Evolutionary conservation across 2,329 filamentous ascomycete species (phyloP), one percentile per base, ranked within the genome.

Genomic region (Nectriaceae sp.): DNA sequence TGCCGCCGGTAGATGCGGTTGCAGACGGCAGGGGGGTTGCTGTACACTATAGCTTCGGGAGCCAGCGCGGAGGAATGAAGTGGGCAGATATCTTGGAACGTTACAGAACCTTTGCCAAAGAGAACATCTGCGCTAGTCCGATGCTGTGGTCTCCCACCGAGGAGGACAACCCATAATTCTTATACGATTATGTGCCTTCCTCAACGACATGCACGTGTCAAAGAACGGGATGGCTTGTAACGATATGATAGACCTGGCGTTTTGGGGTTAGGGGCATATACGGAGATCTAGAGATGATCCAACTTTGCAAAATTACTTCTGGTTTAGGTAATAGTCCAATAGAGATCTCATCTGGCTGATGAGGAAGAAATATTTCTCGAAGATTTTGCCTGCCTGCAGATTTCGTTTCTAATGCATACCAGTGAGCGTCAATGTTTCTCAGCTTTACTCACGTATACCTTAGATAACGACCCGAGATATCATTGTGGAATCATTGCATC

Each of bases 1-100:
- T n/a, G n/a, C 4, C 5, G 1, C 6, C 21, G 0, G 11, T 18
- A 67, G 65, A 70, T 37, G 72, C 78, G 26, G 69, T 78, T 15
- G 76, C 82, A 15, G 78, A 83, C 59, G 79, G 78, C 4, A 72
- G 75, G 46, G 75, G 77, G 2, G 61, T 83, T 8, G 79, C 75
- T 3, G 74, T 73, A 4, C 79, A 83, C 61, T 83, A 79, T 56
- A 75, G 74, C 50, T 78, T 78, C 45, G 68, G 65, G 11, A 69
- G 68, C 6, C 70, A 75, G 50, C 54, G 57, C 16, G 44, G 26
- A 16, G 64, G 68, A 4, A 66, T 82, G 46, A 70, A 73, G n/a
- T 65, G 69, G 42, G 82, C 80, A 0, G 79, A 84, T 56, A 65
- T 83, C 15, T 64, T 84, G 8, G 70, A 75, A 31, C 69, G 80